phyloP scores from a whole-genome alignment of 1,284 basidiomycete species.

The Pseudozyma pruni region DNA sequence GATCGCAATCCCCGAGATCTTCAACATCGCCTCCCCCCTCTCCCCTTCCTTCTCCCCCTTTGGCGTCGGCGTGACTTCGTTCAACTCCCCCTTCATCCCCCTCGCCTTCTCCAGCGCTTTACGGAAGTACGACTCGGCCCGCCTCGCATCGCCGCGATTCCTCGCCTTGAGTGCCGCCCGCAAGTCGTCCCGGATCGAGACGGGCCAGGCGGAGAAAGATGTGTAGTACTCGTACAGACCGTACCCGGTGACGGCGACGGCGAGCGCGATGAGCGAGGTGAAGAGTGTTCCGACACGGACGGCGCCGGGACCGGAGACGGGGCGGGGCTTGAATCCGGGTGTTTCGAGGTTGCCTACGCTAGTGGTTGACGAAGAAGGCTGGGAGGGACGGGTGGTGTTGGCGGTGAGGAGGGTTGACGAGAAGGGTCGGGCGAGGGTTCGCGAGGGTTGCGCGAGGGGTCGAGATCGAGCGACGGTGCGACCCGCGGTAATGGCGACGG shows the following conservation, averaged over 20 bases:
- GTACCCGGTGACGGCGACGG: constrained; percentile 59
- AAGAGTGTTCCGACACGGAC: constrained; percentile 46
- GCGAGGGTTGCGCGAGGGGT: background rate
- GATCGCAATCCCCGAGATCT: constrained; percentile 66
- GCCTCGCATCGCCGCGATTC: constrained; percentile 55
- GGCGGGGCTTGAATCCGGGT: constrained; percentile 24
- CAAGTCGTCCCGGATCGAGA: constrained; percentile 62
- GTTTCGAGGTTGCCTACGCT: constrained; percentile 38
- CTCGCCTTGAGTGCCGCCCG: constrained; percentile 64
- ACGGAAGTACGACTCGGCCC: constrained; percentile 58
- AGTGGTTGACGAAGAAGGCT: background rate
- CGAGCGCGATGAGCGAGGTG: constrained; percentile 53
- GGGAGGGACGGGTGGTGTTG: constrained; percentile 7
- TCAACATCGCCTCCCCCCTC: constrained; percentile 53
- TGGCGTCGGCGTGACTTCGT: constrained; percentile 30
- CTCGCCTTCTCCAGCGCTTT: constrained; percentile 55
- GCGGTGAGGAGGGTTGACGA: background rate
- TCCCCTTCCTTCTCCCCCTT: constrained; percentile 17
- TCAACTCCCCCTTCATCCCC: constrained; percentile 40
- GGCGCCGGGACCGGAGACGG: constrained; percentile 17
- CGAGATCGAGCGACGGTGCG: constrained; percentile 2
- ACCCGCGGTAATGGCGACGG: constrained; percentile 1
- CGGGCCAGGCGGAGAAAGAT: constrained; percentile 66
- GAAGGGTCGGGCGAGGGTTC: background rate
- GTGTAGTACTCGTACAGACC: constrained; percentile 66